Base-by-base conservation (phyloP, 2,329 filamentous ascomycete species). In the Monosporascus sp. region DNA sequence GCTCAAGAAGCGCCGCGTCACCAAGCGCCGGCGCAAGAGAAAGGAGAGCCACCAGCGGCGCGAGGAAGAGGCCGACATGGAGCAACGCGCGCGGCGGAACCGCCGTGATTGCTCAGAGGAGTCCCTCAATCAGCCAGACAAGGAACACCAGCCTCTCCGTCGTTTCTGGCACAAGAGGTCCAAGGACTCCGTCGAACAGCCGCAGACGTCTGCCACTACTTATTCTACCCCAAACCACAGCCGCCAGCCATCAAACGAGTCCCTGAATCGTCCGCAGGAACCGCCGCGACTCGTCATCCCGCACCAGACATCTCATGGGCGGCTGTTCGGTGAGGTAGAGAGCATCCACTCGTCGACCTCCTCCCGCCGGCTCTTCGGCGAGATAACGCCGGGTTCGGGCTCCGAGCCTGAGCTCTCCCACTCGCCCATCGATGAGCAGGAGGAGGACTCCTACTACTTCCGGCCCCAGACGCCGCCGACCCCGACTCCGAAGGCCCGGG, bases 1-100 rank as follows among this genome's bases (percentile, higher is more conserved):
- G 56, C 53, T 64, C 40, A 70, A 71, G 63, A 72, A 65, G 58
- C 63, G 65, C 9, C 65, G 63, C 53, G 56, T 69, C 55, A 69
- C 69, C 46, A 74, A 73, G 63, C 66, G 60, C 24, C 65, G 66
- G 38, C 65, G 64, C 47, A 65, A 38, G 55, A 64, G 62, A 53
- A 69, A 65, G 61, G 58, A 57, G 24, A 56, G 53, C 24, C 63
- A 67, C 28, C 62, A 65, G 45, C 60, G 57, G 17, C 57, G 51
- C 35, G 59, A 63, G 22, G 63, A 63, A 14, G 55, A 60, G 20
- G 54, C 55, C 8, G 51, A 55, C 17, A 52, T 62, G 18, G 51
- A 51, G 5, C 47, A 46, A 18, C 54, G 50, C 20, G 50, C 55
- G 46, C 48, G 53, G 9, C 46, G 54, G 17, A 58, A 58, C 37